Evolutionary conservation across 2,329 filamentous ascomycete genomes (phyloP), one percentile per base, ranked within the genome.

Genomic region (Colletotrichum sp.): DNA sequence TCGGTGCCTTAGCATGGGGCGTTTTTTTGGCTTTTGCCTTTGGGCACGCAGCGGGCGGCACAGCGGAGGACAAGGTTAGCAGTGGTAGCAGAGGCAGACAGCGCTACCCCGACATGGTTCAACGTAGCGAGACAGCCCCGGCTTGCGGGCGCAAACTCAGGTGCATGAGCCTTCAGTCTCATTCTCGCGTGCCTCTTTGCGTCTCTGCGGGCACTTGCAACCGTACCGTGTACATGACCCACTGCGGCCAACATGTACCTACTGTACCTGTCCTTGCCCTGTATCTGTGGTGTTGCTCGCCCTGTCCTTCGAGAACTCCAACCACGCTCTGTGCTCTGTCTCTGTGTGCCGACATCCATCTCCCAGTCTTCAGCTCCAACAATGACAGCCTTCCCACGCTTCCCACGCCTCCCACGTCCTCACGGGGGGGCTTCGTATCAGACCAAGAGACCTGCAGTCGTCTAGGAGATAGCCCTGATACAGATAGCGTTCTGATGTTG

Each of bases 41-140:
- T 74, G 70, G 70, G 70, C 36, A 74, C 49, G 64, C 64, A 73
- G 73, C 73, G 70, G 74, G 74, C 74, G 70, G 74, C 71, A 73
- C 59, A 65, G 70, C 64, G 64, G 36, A 52, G 59, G 74, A 57
- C 70, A 76, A 73, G 74, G 70, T 73, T 74, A 64, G 74, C 28
- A 68, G 28, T 55, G 39, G 68, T 65, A 71, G 44, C 59, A 65
- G 55, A 71, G 57, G 57, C 9, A 71, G 39, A 26, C 15, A 36
- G 68, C 57, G 49, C 70, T 76, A 64, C 72, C 60, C 44, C 67
- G 36, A 74, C 60, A 65, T 66, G 67, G 73, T 49, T 60, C 71
- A 32, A 57, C 52, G 65, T 68, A 71, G 70, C 73, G 73, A 76
- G 65, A 60, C 32, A 60, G 64, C 34, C 70, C 64, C 59, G 59